These are phyloP conservation scores for Pulveroboletus sp. DNA, from an alignment of 768 basidiomycete species.

Conservation along the genomic window DNA sequence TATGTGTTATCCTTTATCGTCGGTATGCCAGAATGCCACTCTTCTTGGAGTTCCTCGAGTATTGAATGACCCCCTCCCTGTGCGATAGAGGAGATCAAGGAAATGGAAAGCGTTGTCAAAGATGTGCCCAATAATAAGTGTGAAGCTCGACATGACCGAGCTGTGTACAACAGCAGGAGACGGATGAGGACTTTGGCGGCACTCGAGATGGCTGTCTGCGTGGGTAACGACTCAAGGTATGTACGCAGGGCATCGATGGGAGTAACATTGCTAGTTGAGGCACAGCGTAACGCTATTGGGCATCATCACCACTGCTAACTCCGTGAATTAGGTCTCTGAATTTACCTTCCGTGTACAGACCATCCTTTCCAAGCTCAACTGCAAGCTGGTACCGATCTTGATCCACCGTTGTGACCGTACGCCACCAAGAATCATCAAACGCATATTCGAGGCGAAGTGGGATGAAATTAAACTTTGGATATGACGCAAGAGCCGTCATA, in stretches of 20 bases:
- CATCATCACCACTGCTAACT: constrained; percentile 1
- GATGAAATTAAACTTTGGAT: constrained; percentile 54
- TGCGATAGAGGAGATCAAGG: constrained; percentile 68
- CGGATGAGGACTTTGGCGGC: constrained; percentile 60
- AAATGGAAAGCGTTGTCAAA: constrained; percentile 74
- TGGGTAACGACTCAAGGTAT: constrained; percentile 68
- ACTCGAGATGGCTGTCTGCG: constrained; percentile 63
- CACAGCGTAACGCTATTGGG: constrained; percentile 22
- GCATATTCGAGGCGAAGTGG: constrained; percentile 70
- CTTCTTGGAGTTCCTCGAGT: constrained; percentile 66
- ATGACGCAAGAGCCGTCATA: constrained; percentile 42
- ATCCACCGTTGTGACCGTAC: constrained; percentile 36
- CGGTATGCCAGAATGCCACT: constrained; percentile 46
- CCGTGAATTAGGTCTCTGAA: background rate
- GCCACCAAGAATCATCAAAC: constrained; percentile 71
- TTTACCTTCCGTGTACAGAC: constrained; percentile 35
- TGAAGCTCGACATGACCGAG: constrained; percentile 56
- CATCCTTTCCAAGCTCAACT: constrained; percentile 54
- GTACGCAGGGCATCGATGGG: constrained; percentile 36
- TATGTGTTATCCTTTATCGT: constrained; percentile 3
- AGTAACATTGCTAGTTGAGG: constrained; percentile 7
- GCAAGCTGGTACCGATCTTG: constrained; percentile 29
- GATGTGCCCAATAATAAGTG: constrained; percentile 79
- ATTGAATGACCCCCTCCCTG: constrained; percentile 76
- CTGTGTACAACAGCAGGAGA: constrained; percentile 68